Percentiles rank a stretch among this genome's conserved stretches.
Conservation (phyloP, 331 rosid genomes). For the Quercus tomentella region DNA sequence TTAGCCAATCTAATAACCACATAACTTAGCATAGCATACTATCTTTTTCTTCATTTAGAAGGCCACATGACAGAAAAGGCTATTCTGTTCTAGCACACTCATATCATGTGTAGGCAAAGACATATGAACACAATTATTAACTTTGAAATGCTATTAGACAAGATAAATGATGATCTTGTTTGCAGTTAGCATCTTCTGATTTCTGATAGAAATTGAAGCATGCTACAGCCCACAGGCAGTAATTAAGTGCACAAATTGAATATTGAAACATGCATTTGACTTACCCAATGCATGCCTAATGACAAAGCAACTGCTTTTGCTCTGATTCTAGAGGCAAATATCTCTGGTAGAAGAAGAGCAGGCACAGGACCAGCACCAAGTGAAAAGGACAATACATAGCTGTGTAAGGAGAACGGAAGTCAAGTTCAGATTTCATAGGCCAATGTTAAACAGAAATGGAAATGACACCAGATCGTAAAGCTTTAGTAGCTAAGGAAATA, state of each 20-base stretch:
- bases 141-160: no score
- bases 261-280: slow-evolving; percentile 21
- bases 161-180: no score
- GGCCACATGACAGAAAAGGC: neutral
- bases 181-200: neutral
- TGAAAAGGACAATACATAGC: slow-evolving; percentile 94
- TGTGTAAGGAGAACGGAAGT: slow-evolving; percentile 23
- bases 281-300: slow-evolving; percentile 96
- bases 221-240: neutral
- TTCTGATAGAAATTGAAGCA: neutral
- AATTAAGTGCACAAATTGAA: neutral
- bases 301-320: slow-evolving; percentile 95
- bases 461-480: neutral
- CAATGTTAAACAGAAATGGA: slow-evolving; percentile 15
- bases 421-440: slow-evolving; percentile 20
- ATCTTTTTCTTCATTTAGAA: neutral
- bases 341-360: slow-evolving; percentile 95
- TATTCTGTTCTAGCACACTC: neutral
- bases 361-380: slow-evolving; percentile 99
- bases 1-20: no score
- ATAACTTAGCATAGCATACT: neutral
- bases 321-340: slow-evolving; percentile 93
- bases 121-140: no score
- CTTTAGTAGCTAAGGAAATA: neutral
- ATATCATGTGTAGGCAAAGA: neutral